Evolutionary conservation across 768 basidiomycete species (phyloP).

Genomic region (Tylopilus sp.): DNA sequence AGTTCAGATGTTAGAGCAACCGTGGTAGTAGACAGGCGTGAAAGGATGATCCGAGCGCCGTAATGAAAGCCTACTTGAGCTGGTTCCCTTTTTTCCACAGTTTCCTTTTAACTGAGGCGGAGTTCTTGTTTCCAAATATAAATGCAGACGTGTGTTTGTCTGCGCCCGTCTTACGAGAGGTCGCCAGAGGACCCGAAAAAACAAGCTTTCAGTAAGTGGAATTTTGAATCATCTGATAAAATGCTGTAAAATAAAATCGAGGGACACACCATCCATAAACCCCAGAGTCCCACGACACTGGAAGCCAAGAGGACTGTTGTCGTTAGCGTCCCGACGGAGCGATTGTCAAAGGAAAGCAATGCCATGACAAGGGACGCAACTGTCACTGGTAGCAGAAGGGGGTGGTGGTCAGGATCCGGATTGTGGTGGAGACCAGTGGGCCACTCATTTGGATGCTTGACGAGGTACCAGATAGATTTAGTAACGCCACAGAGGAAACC

Average conservation of each 20-base stretch:
- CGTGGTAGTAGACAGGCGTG: slow-evolving; percentile 7
- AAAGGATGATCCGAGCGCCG: slow-evolving; percentile 16
- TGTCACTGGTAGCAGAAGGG: slow-evolving; percentile 61
- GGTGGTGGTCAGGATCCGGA: slow-evolving; percentile 41
- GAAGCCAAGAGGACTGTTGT: slow-evolving; percentile 48
- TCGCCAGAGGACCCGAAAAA: slow-evolving; percentile 52
- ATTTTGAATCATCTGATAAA: slow-evolving; percentile 13
- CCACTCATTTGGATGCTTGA: slow-evolving; percentile 42
- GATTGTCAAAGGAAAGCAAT: slow-evolving; percentile 64
- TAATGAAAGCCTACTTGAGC: slow-evolving; percentile 20
- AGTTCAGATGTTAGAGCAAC: slow-evolving; percentile 16
- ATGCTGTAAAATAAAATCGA: slow-evolving; percentile 11
- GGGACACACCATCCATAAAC: slow-evolving; percentile 64
- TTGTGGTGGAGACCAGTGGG: slow-evolving; percentile 31
- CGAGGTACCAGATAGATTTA: background rate
- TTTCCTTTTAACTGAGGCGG: slow-evolving; percentile 62
- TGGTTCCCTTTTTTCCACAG: slow-evolving; percentile 44
- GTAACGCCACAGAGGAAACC: background rate
- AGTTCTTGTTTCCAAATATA: slow-evolving; percentile 70
- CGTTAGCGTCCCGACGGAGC: slow-evolving; percentile 53
- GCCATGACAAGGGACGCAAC: slow-evolving; percentile 51
- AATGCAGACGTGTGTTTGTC: slow-evolving; percentile 81
- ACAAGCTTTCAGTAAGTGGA: slow-evolving; percentile 43
- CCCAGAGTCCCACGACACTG: slow-evolving; percentile 56
- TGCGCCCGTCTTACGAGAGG: slow-evolving; percentile 73